Evolutionary conservation across 2,329 filamentous ascomycete genomes (phyloP), one percentile per base, ranked within the genome.

Genomic region (Trichoderma koningiopsis): DNA sequence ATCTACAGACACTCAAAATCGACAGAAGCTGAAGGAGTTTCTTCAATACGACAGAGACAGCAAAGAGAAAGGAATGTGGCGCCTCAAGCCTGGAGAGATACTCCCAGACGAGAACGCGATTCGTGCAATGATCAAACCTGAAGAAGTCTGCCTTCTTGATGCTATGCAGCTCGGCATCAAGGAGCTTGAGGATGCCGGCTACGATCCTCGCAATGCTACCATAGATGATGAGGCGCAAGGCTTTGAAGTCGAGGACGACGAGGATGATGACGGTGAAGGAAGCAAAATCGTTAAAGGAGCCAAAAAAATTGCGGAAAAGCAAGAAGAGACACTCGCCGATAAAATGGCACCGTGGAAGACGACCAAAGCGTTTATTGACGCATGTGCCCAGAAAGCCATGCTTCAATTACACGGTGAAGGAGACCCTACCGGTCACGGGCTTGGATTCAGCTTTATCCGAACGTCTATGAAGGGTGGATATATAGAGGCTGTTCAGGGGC

Each of bases 391-490:
- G 70, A 99, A 99, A 78, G 96, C 96, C 3, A 99, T 99, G 96
- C 87, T 99, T 57, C 92, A 94, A 74, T 86, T 99, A 14, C 94
- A 97, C 74, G 96, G 96, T 24, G 93, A 96, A 73, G 96, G 96
- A 68, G 96, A 99, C 77, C 96, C 96, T 4, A 97, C 95, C 0
- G 94, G 94, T 29, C 92, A 94, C 75, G 96, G 96, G 2, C 89
- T 97, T 70, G 96, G 93, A 2, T 97, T 98, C 83, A 97, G 93
- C 78, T 97, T 99, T 79, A 94, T 99, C 79, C 94, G 96, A 77
- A 97, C 94, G 0, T 97, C 93, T 0, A 99, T 99, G 96, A 99
- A 99, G 81, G 96, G 96, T 71, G 96, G 96, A 0, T 99, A 89
- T 71, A 87, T 97, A 79, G 93, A 94, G 76, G 91, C 94, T 24